Percentiles rank a stretch among this genome's conserved stretches.
Evolutionary conservation across 2,329 filamentous ascomycete genomes (phyloP).

Genomic region (Epichloe elymi): DNA sequence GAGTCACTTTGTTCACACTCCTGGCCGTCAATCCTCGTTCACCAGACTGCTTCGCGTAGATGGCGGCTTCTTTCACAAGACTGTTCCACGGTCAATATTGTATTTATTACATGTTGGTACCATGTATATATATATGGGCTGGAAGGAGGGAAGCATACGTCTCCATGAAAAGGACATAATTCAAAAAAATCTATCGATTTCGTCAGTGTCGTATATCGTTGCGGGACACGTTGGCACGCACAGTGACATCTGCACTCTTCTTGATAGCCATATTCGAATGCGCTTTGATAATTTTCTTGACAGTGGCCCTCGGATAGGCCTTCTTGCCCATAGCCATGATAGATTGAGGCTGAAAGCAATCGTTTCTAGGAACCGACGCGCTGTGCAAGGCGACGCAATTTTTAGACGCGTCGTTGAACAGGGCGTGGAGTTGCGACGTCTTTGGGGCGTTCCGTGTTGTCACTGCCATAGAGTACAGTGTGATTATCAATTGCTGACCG

Average conservation of each 20-base stretch:
- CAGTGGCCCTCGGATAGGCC: conserved; percentile 67
- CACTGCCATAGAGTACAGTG: not conserved
- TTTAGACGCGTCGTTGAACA: not conserved
- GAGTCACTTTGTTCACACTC: conserved; percentile 64
- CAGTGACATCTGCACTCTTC: conserved; percentile 77
- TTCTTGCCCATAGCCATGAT: conserved; percentile 43
- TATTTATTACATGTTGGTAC: no score
- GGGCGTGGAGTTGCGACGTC: no score
- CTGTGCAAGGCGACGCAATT: not conserved
- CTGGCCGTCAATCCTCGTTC: conserved; percentile 63
- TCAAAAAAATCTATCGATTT: conserved; percentile 58
- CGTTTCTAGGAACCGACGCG: not conserved
- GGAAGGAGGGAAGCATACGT: conserved; percentile 25
- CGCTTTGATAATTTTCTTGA: conserved; percentile 84
- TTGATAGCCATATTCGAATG: conserved; percentile 69
- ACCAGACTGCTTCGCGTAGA: conserved; percentile 59
- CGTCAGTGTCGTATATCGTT: conserved; percentile 13
- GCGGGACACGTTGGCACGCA: conserved; percentile 25
- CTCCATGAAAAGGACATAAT: conserved; percentile 74
- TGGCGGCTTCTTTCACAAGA: conserved; percentile 66
- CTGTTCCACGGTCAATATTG: conserved; percentile 25
- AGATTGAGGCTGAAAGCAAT: not conserved
- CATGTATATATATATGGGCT: not conserved
- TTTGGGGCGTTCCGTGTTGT: not conserved
- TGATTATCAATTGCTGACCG: not conserved